phyloP scores from a whole-genome alignment of 305 asterid species.

The Lippia alba region DNA sequence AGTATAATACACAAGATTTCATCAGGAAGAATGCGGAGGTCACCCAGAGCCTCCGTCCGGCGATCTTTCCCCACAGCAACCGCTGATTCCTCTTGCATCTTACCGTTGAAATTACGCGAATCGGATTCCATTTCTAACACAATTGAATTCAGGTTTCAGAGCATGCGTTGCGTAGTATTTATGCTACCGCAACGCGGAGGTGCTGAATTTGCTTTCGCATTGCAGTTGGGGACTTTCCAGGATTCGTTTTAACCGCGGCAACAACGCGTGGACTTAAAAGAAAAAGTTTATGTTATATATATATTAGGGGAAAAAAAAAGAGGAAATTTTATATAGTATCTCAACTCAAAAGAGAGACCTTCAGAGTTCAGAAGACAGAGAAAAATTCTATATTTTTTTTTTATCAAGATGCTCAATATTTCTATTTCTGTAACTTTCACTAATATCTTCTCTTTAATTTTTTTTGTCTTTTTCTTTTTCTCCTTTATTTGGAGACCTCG shows the following conservation, averaged over 20 bases:
- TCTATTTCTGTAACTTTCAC: no score
- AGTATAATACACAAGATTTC: conserved; percentile 62
- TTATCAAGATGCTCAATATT: no score
- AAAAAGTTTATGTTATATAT: neutral
- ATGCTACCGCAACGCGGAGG: conserved; percentile 32
- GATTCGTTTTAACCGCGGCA: conserved; percentile 45
- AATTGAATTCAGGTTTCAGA: neutral
- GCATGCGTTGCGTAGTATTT: conserved; percentile 42
- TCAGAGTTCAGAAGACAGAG: no score
- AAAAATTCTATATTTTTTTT: no score
- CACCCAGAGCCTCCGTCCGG: conserved; percentile 74
- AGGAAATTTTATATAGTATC: no score
- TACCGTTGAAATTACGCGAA: conserved; percentile 14
- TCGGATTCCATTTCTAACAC: conserved; percentile 29
- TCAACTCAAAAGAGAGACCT: no score
- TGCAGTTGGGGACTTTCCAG: conserved; percentile 13
- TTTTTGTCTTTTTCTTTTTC: no score
- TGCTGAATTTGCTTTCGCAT: conserved; percentile 2
- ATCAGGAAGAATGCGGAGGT: conserved; percentile 74
- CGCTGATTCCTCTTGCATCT: conserved; percentile 25
- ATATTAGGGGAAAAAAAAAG: no score
- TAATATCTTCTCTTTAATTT: no score
- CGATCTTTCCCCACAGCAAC: conserved; percentile 51
- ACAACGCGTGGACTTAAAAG: conserved; percentile 44
- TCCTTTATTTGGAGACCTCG: no score